These are phyloP conservation scores for Claviceps cyperi DNA, from an alignment of 2,329 filamentous ascomycete genomes.

Conservation along the genomic window DNA sequence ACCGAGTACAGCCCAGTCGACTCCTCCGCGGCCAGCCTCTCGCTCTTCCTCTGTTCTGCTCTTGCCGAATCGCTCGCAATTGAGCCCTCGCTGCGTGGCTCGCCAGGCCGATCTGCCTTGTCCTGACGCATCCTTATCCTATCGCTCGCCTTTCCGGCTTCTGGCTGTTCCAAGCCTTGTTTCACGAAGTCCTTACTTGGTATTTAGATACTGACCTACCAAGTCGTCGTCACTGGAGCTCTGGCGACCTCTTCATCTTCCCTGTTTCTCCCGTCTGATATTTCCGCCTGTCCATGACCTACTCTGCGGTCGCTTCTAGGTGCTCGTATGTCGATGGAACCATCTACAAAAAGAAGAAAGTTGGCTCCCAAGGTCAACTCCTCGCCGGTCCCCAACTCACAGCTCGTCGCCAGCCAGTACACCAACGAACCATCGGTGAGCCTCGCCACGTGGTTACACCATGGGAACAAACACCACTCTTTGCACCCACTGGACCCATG, in stretches of 20 bases:
- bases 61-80: neutral
- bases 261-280: neutral
- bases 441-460: neutral
- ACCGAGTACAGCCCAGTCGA: neutral
- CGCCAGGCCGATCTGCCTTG: constrained; percentile 1
- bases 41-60: neutral
- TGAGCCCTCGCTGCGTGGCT: constrained; percentile 2
- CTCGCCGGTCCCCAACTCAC: constrained; percentile 17
- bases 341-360: constrained; percentile 28
- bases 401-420: constrained; percentile 8
- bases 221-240: neutral
- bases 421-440: constrained; percentile 6
- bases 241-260: neutral
- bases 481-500: neutral
- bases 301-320: constrained; percentile 8
- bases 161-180: neutral
- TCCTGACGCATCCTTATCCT: neutral
- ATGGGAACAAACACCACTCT: neutral
- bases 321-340: constrained; percentile 22
- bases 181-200: neutral
- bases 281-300: constrained; percentile 6
- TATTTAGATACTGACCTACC: neutral
- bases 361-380: constrained; percentile 27
- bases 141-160: constrained; percentile 1
- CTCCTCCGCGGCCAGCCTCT: neutral